Percentiles rank a stretch among this genome's conserved stretches.
phyloP scores from a whole-genome alignment of 1,284 basidiomycete species.

The Ceratobasidium sp. region DNA sequence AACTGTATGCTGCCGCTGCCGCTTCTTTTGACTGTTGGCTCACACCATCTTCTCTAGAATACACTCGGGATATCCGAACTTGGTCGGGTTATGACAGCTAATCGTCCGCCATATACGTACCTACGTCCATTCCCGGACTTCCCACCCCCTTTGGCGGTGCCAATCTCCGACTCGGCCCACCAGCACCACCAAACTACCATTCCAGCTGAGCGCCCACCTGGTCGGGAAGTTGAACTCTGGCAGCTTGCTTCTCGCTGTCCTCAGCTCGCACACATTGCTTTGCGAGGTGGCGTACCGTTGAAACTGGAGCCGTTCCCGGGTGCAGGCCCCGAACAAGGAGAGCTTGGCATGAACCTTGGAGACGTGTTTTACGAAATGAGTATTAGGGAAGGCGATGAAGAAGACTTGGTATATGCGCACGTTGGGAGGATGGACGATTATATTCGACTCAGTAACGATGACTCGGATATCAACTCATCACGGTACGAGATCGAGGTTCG shows the following conservation, averaged over 20 bases:
- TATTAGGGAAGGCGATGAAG: background rate
- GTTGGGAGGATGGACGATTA: background rate
- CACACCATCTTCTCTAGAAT: background rate
- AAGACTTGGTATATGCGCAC: slow-evolving; percentile 4
- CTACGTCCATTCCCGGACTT: slow-evolving; percentile 26
- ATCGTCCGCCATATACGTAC: slow-evolving; percentile 7
- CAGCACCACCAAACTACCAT: background rate
- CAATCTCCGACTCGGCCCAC: background rate
- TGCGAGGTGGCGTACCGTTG: slow-evolving; percentile 8
- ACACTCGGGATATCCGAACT: slow-evolving; percentile 23
- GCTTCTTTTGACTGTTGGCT: background rate
- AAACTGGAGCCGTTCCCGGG: slow-evolving; percentile 29
- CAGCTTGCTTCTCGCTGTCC: background rate
- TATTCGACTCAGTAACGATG: background rate
- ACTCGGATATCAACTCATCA: background rate
- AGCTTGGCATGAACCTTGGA: slow-evolving; percentile 19
- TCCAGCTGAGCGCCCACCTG: background rate
- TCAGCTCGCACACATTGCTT: background rate
- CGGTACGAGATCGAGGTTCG: background rate
- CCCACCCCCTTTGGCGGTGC: slow-evolving; percentile 1
- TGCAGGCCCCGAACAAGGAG: background rate
- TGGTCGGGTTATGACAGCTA: background rate
- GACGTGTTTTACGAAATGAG: slow-evolving; percentile 17
- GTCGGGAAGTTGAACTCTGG: slow-evolving; percentile 22
- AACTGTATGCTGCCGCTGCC: background rate